Conservation (phyloP, 371 early-diverging fungal genomes). For the Rhizopus stolonifer region DNA sequence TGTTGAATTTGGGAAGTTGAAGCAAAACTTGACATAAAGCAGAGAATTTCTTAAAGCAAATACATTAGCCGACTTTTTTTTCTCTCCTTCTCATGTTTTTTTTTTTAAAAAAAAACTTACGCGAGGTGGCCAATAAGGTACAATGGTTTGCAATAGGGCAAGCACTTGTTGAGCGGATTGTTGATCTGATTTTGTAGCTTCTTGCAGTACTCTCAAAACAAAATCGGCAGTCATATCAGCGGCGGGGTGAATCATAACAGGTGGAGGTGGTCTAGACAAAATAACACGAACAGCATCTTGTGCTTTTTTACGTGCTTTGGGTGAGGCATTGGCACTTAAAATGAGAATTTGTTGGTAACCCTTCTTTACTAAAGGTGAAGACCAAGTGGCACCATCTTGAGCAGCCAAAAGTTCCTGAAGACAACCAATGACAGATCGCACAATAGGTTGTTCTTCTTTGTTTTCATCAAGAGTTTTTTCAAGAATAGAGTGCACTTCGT, state of each 20-base stretch:
- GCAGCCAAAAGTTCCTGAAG: slow-evolving; percentile 77
- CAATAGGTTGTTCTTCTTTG: slow-evolving; percentile 70
- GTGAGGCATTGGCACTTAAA: slow-evolving; percentile 79
- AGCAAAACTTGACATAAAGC: slow-evolving; percentile 75
- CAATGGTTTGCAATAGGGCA: slow-evolving; percentile 72
- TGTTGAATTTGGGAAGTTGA: slow-evolving; percentile 80
- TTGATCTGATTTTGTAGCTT: slow-evolving; percentile 64
- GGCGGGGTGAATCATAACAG: slow-evolving; percentile 78
- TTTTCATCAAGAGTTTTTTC: slow-evolving; percentile 57
- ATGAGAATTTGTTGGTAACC: slow-evolving; percentile 73
- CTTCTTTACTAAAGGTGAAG: slow-evolving; percentile 62
- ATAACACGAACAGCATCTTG: slow-evolving; percentile 79
- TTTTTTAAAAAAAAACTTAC: slow-evolving; percentile 29
- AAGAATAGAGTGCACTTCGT: slow-evolving; percentile 59
- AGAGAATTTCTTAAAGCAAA: slow-evolving; percentile 45
- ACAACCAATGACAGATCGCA: slow-evolving; percentile 79
- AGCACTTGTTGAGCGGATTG: slow-evolving; percentile 77
- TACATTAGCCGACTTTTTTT: neutral
- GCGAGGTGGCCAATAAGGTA: slow-evolving; percentile 73
- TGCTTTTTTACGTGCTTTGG: slow-evolving; percentile 83
- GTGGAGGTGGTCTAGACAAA: slow-evolving; percentile 73
- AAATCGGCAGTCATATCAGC: slow-evolving; percentile 74
- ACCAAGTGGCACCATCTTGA: slow-evolving; percentile 81
- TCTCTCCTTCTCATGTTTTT: no score
- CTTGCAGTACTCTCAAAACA: slow-evolving; percentile 65